Evolutionary conservation across 2,329 filamentous ascomycete species (phyloP), one percentile per base, ranked within the genome.

Genomic region (Colletotrichum abscissum): DNA sequence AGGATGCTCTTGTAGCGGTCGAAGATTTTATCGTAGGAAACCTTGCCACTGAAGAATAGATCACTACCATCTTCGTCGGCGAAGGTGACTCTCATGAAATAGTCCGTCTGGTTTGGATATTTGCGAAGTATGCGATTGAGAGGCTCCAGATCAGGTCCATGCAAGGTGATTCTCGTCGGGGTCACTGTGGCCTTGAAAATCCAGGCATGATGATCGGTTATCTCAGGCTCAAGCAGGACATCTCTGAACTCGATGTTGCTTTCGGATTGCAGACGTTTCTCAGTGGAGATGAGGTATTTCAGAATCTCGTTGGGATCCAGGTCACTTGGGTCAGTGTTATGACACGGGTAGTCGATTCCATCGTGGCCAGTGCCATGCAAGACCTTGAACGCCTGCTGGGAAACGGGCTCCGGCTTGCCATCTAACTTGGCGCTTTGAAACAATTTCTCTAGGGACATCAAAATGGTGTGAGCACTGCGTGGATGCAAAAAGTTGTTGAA

Each of bases 71-170:
- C 89, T 78, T 97, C 94, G 59, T 97, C 94, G 35, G 87, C 87
- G 76, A 97, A 95, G 7, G 90, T 88, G 0, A 95, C 92, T 0
- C 94, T 88, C 0, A 94, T 78, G 76, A 95, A 95, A 76, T 88
- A 86, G 58, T 93, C 89, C 1, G 87, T 87, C 68, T 91, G 85
- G 0, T 87, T 77, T 0, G 86, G 80, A 75, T 91, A 94, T 75
- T 90, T 89, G n/a, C 93, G 89, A 19, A 95, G 83, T 3, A 95
- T 89, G 5, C 92, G 86, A 77, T 95, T 95, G 72, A 90, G 92
- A 7, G 88, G 89, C 78, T 94, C 93, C 0, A 88, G 83, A 63
- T 92, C 91, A 0, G 92, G 92, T 0, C 92, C 92, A 8, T 86
- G 83, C 0, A 93, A 83, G 24, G 84, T 85, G 24, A 90, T 84